Evolutionary conservation across 1,284 basidiomycete genomes (phyloP), one percentile per base, ranked within the genome.

Genomic region (Rhodotorula glutinis): DNA sequence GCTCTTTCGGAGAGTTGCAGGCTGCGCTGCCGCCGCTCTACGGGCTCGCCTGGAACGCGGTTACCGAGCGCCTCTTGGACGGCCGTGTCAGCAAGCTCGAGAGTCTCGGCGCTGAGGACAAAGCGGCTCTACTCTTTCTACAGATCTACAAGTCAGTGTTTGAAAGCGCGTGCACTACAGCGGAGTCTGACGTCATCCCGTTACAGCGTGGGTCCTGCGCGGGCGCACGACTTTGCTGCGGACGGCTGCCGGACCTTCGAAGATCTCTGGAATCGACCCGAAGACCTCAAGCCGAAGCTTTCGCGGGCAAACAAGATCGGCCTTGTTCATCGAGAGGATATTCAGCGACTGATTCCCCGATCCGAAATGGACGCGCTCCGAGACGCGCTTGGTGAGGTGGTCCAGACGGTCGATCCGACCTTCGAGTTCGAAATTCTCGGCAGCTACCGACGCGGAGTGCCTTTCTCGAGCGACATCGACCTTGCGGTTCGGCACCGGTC

Each of bases 381-480:
- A 19, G 47, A 29, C 11, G 58, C 30, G 10, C 60, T 76, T 40
- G 51, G 62, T 19, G 46, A 49, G 17, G 54, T 65, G 1, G 44
- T 75, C 13, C 44, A 54, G 19, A 41, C 30, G 0, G 60, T 65
- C 40, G 72, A 74, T 58, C 21, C 61, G 1, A 21, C 41, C 23
- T 65, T 72, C 41, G 66, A 73, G 40, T 57, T 60, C 54, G 72
- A 71, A n/a, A 64, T 75, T 53, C 62, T 76, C 10, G 73, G 74
- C 19, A 63, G 60, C n/a, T 76, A 74, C 53, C 59, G 72, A 13
- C 66, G 73, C 4, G 69, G 71, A 14, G 66, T 64, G 30, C 49
- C 30, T 17, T 68, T 69, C 23, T 65, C 62, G 0, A 63, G 60
- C 46, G 66, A 69, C 49, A 55, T 72, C 38, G 68, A 72, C 55